Conservation (phyloP, 495 filamentous ascomycete species). For the Neurospora tetraspora region DNA sequence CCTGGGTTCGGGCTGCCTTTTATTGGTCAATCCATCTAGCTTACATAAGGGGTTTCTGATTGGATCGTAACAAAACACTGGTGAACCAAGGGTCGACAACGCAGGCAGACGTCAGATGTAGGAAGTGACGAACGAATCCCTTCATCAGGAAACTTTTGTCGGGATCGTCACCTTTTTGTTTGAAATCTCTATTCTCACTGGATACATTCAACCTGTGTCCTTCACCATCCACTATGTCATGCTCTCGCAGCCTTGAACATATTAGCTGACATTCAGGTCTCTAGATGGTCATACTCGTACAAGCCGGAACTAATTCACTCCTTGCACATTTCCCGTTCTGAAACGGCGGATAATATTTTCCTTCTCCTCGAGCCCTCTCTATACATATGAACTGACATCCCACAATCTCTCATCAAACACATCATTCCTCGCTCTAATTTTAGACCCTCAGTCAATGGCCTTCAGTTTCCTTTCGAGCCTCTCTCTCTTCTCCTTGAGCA, state of each 20-base stretch:
- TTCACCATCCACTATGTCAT: neutral
- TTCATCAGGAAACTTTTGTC: neutral
- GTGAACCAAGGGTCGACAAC: too few relatives aligned
- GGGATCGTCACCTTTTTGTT: neutral
- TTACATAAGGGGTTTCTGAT: too few relatives aligned
- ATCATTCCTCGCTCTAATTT: neutral
- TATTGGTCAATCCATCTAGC: too few relatives aligned
- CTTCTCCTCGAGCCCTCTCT: neutral
- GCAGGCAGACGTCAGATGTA: neutral
- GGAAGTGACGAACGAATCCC: neutral
- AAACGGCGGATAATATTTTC: neutral
- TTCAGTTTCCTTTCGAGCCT: neutral
- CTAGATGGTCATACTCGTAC: neutral
- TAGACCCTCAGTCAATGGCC: neutral
- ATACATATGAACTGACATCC: neutral
- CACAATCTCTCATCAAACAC: neutral
- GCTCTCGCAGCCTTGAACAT: neutral
- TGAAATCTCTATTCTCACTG: neutral
- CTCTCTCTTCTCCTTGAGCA: neutral
- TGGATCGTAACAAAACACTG: too few relatives aligned
- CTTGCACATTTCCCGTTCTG: neutral
- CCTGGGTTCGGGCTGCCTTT: too few relatives aligned
- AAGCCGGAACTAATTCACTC: neutral
- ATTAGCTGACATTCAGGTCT: neutral
- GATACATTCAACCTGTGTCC: neutral